Conservation (phyloP, 106 monocot species). For the Allium fistulosum region DNA sequence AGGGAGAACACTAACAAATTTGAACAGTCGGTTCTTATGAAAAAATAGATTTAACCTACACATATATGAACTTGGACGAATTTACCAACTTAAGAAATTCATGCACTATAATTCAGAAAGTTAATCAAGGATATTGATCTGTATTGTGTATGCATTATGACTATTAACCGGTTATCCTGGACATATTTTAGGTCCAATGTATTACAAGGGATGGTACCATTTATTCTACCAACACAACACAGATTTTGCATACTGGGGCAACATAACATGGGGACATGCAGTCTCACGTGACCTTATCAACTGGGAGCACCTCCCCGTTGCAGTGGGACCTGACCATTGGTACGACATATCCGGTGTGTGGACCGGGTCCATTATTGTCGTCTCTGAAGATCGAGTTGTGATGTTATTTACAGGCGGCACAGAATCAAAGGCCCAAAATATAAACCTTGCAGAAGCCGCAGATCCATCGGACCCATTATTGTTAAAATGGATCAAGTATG, state of each 20-base stretch:
- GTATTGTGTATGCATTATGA: neutral
- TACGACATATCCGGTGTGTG: conserved; percentile 59
- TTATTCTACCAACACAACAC: conserved; percentile 77
- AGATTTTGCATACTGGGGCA: conserved; percentile 49
- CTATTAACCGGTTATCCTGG: neutral
- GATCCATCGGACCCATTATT: conserved; percentile 41
- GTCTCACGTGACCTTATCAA: conserved; percentile 45
- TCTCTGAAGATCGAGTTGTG: conserved; percentile 32
- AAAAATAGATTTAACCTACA: too few relatives aligned
- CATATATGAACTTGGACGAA: too few relatives aligned
- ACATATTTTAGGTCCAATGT: conserved; percentile 33
- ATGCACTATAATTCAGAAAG: neutral
- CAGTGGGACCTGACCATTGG: conserved; percentile 49
- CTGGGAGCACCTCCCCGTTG: conserved; percentile 60
- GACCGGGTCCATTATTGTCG: conserved; percentile 55
- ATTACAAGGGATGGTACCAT: conserved; percentile 77
- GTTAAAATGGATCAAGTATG: conserved; percentile 34
- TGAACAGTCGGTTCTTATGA: too few relatives aligned
- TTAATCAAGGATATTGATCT: neutral
- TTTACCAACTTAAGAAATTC: too few relatives aligned
- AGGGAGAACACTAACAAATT: too few relatives aligned
- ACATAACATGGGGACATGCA: conserved; percentile 72
- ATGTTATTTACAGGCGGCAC: conserved; percentile 57
- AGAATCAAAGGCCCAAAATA: conserved; percentile 24
- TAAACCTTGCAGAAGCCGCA: conserved; percentile 38